phyloP scores from a whole-genome alignment of 176 grass and related monocot species.

The Lolium multiflorum region DNA sequence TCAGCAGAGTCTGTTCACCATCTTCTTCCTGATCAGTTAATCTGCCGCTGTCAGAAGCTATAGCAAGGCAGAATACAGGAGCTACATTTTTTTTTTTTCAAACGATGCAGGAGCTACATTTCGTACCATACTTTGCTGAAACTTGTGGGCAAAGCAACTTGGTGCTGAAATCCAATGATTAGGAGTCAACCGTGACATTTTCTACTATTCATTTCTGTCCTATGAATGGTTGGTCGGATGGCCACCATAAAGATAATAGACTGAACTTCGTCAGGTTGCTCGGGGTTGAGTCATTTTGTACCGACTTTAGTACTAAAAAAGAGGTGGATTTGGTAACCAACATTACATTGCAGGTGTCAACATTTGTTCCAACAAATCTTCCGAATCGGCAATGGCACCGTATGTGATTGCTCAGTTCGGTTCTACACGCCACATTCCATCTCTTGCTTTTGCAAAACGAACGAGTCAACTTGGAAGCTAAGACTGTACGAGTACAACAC shows the following conservation, averaged over 20 bases:
- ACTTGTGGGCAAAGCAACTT: constrained; percentile 44
- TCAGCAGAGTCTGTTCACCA: constrained; percentile 34
- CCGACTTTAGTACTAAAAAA: constrained; percentile 4
- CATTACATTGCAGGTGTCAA: constrained; percentile 35
- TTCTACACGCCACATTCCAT: not conserved
- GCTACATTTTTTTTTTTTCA: not conserved
- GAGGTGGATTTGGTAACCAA: constrained; percentile 55
- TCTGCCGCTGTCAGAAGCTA: constrained; percentile 40
- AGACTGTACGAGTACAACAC: not conserved
- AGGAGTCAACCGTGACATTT: constrained; percentile 44
- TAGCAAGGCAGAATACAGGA: not conserved
- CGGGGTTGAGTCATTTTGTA: not conserved
- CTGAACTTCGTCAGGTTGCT: constrained; percentile 7
- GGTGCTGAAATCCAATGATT: constrained; percentile 38
- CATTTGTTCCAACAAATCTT: constrained; percentile 51
- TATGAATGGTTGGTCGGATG: constrained; percentile 30
- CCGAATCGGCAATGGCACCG: not conserved
- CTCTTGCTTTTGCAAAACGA: not conserved
- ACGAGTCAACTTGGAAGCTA: constrained; percentile 35
- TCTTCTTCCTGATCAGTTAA: constrained; percentile 37
- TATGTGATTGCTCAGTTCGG: constrained; percentile 23
- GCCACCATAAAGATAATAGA: constrained; percentile 9
- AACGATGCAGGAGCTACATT: not conserved
- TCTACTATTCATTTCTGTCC: not conserved
- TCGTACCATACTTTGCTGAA: constrained; percentile 25